These are phyloP conservation scores for Aspergillus homomorphus DNA, from an alignment of 495 filamentous ascomycete genomes.

Conservation along the genomic window DNA sequence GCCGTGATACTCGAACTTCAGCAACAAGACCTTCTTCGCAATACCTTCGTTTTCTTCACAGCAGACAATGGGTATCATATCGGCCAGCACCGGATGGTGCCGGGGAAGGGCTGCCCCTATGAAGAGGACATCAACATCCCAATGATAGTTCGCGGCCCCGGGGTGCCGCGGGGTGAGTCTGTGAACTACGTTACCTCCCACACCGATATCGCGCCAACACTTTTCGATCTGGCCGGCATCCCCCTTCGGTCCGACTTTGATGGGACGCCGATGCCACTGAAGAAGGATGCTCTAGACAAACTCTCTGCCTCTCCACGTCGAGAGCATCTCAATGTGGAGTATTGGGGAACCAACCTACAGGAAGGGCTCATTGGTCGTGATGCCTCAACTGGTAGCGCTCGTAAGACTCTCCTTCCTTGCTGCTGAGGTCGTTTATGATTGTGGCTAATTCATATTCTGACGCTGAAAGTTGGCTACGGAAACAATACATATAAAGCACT, in stretches of 20 bases:
- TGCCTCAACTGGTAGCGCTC: too few species aligned
- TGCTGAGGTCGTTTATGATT: background rate
- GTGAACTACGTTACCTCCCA: conserved; percentile 63
- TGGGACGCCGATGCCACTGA: conserved; percentile 53
- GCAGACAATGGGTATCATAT: conserved; percentile 77
- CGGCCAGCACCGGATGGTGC: conserved; percentile 67
- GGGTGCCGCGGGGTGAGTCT: conserved; percentile 41
- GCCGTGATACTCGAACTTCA: conserved; percentile 51
- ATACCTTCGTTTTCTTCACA: conserved; percentile 71
- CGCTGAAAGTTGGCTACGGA: too few species aligned
- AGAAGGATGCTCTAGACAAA: background rate
- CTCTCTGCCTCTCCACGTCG: conserved; percentile 18
- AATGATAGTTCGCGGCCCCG: conserved; percentile 58
- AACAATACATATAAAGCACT: conserved; percentile 59
- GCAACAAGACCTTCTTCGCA: conserved; percentile 51
- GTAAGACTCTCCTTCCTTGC: background rate
- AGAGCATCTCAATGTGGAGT: conserved; percentile 59
- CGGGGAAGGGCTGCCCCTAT: conserved; percentile 68
- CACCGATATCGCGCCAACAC: conserved; percentile 65
- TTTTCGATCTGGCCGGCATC: conserved; percentile 52
- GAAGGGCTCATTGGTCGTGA: conserved; percentile 35
- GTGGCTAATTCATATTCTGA: conserved; percentile 5
- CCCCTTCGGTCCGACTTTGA: conserved; percentile 54
- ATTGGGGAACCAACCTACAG: conserved; percentile 47
- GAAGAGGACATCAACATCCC: conserved; percentile 75